phyloP scores from a whole-genome alignment of 2,329 filamentous ascomycete genomes.

The Ophiostoma fasciatum region DNA sequence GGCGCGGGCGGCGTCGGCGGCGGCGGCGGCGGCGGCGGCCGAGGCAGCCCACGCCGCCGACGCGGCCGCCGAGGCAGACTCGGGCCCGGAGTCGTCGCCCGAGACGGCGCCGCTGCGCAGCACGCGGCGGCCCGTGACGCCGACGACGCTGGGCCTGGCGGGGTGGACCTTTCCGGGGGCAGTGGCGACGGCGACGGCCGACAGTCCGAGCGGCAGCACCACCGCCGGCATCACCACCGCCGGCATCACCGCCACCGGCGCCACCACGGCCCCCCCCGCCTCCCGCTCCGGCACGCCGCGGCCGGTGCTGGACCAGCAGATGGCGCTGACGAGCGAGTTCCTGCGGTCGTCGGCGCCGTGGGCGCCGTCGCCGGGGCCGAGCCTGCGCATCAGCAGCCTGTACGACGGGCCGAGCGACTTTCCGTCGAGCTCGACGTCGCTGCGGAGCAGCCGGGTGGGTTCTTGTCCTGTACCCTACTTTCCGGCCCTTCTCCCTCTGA shows the following conservation, averaged over 20 bases:
- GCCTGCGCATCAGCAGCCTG: constrained; percentile 8
- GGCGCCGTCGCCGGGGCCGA: constrained; percentile 9
- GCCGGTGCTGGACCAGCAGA: constrained; percentile 6
- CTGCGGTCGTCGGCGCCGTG: constrained; percentile 5
- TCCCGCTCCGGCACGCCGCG: constrained; percentile 6
- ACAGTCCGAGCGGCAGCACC: not conserved
- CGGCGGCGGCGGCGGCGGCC: no score
- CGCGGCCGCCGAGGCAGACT: no score
- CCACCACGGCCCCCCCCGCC: not conserved
- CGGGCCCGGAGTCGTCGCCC: no score
- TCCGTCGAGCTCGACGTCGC: constrained; percentile 7
- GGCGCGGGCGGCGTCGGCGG: no score
- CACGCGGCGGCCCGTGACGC: constrained; percentile 4
- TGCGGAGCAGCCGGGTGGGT: constrained; percentile 8
- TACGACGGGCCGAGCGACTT: constrained; percentile 9
- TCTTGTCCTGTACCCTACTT: not conserved
- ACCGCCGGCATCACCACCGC: no score
- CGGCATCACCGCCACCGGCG: not conserved
- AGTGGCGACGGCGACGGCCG: not conserved
- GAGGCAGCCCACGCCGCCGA: no score
- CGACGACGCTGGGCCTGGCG: constrained; percentile 8
- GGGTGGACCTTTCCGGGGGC: no score
- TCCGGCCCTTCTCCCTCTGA: not conserved
- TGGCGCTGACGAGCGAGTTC: constrained; percentile 6
- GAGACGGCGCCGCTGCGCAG: no score